phyloP scores from a whole-genome alignment of 371 early-diverging fungal genomes.

The Rhizopus microsporus region DNA sequence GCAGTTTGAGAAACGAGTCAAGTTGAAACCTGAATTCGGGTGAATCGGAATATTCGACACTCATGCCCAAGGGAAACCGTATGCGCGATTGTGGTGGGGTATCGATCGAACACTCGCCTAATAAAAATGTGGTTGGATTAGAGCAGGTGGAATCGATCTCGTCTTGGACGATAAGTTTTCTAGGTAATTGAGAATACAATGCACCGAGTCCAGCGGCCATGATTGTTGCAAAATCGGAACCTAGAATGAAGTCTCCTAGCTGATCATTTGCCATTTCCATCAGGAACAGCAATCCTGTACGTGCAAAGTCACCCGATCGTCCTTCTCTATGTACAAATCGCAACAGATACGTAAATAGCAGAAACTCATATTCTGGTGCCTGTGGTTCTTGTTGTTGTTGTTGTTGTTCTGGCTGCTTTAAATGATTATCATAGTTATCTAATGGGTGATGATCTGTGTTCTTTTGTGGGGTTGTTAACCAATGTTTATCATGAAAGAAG shows the following conservation, averaged over 20 bases:
- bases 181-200: slow-evolving; percentile 89
- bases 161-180: slow-evolving; percentile 66
- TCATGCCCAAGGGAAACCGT: slow-evolving; percentile 31
- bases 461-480: slow-evolving; percentile 71
- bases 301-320: slow-evolving; percentile 84
- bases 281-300: slow-evolving; percentile 87
- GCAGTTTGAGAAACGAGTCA: slow-evolving; percentile 74
- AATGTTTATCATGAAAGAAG: slow-evolving; percentile 85
- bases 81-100: not conserved
- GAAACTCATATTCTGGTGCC: slow-evolving; percentile 73
- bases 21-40: slow-evolving; percentile 73
- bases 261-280: slow-evolving; percentile 80
- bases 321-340: slow-evolving; percentile 89
- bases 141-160: slow-evolving; percentile 32
- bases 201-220: slow-evolving; percentile 89
- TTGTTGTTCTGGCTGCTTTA: not conserved
- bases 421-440: slow-evolving; percentile 2
- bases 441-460: slow-evolving; percentile 4
- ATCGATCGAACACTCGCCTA: slow-evolving; percentile 22
- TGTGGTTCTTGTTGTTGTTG: slow-evolving; percentile 14
- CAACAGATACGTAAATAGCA: slow-evolving; percentile 85
- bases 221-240: slow-evolving; percentile 81
- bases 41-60: slow-evolving; percentile 57
- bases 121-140: slow-evolving; percentile 45
- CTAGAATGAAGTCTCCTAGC: slow-evolving; percentile 78